phyloP scores from a whole-genome alignment of 148 eudicot species.

The Vaccinium darrowii region DNA sequence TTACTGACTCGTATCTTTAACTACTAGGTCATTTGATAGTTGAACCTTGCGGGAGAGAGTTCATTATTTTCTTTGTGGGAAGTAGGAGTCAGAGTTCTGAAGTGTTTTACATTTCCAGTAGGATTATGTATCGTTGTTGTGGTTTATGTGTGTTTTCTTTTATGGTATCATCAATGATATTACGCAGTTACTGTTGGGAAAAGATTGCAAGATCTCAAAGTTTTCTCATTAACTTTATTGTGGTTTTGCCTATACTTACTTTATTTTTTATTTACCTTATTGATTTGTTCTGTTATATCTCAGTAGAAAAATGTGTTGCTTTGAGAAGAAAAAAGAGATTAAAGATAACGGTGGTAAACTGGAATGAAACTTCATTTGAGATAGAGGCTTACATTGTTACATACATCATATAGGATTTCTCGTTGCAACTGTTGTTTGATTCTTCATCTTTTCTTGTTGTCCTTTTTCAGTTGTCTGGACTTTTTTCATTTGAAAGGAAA shows the following conservation, averaged over 20 bases:
- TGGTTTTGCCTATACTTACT: not conserved
- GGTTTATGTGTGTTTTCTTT: not conserved
- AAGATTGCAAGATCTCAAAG: not conserved
- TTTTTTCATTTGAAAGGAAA: not conserved
- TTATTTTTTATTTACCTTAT: not conserved
- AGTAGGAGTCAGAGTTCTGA: not conserved
- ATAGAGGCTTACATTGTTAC: not conserved
- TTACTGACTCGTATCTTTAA: not conserved
- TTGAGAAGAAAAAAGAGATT: not conserved
- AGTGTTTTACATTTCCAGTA: not conserved
- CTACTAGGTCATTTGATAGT: not conserved
- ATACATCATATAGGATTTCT: not conserved
- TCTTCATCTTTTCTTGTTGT: not conserved
- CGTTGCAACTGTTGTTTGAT: not conserved
- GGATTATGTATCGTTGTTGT: not conserved
- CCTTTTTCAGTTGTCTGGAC: not conserved
- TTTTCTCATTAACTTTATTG: not conserved
- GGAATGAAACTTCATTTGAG: slow-evolving; percentile 1
- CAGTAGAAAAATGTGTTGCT: not conserved
- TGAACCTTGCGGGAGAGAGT: not conserved
- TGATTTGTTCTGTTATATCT: not conserved
- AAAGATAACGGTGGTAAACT: not conserved
- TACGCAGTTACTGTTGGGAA: not conserved
- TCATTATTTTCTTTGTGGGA: not conserved
- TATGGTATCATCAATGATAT: not conserved